These are phyloP conservation scores for Neurospora sp. DNA, from an alignment of 495 filamentous ascomycete species.

Conservation along the genomic window DNA sequence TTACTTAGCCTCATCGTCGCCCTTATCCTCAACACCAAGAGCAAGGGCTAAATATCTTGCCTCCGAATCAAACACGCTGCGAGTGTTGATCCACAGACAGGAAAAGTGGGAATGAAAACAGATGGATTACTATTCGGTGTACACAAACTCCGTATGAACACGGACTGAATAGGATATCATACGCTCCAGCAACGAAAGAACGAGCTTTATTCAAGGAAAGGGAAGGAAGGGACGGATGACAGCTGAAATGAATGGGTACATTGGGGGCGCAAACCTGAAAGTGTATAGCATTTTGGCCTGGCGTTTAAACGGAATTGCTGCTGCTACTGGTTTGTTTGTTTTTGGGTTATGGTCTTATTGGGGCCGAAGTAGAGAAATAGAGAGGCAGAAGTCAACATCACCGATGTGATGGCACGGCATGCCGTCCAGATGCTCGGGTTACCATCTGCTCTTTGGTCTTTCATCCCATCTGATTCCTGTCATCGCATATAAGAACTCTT, in stretches of 20 bases:
- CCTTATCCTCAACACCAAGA: slow-evolving; percentile 45
- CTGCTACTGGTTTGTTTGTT: not conserved
- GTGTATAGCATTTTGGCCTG: slow-evolving; percentile 19
- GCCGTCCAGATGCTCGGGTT: not conserved
- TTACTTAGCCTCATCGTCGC: slow-evolving; percentile 35
- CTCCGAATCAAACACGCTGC: not conserved
- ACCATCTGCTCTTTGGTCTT: not conserved
- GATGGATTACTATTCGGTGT: not conserved
- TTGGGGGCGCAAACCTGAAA: not conserved
- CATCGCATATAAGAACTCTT: not conserved
- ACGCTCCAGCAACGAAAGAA: not conserved
- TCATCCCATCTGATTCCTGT: not conserved
- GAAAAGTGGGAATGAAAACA: not conserved
- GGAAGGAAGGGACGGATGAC: not conserved
- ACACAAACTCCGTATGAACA: not conserved
- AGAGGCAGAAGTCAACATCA: not conserved
- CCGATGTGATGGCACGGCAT: not conserved
- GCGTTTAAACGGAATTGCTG: slow-evolving; percentile 18
- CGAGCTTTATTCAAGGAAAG: not conserved
- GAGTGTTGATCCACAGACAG: not conserved
- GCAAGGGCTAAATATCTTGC: slow-evolving; percentile 31
- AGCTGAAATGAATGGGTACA: not conserved
- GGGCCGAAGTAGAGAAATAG: not conserved
- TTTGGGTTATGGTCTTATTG: not conserved
- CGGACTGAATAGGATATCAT: not conserved